These are phyloP conservation scores for Bonnemaisonia californica DNA, from an alignment of 31 red algal species.

Conservation along the genomic window DNA sequence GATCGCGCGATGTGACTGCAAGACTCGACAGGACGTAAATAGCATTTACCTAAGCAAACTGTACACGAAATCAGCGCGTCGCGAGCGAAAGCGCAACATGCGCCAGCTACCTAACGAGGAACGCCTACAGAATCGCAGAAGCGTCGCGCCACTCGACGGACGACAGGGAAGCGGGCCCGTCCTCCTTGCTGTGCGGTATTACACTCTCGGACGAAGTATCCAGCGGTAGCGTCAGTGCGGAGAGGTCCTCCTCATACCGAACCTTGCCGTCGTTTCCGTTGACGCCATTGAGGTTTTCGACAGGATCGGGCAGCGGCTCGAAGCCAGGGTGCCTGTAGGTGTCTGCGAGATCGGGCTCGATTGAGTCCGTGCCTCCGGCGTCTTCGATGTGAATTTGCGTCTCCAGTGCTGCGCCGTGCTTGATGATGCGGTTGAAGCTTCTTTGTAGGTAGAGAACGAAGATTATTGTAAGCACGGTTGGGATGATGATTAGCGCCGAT, in stretches of 20 bases:
- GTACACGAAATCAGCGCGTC: too few relatives aligned
- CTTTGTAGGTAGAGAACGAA: slow-evolving; percentile 40
- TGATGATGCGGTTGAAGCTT: slow-evolving; percentile 39
- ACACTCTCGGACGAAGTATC: neutral
- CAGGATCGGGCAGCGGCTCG: slow-evolving; percentile 50
- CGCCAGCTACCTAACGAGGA: too few relatives aligned
- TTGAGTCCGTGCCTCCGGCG: slow-evolving; percentile 36
- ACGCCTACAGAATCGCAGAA: too few relatives aligned
- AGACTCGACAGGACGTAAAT: too few relatives aligned
- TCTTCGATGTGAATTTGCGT: slow-evolving; percentile 43
- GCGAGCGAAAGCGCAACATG: too few relatives aligned
- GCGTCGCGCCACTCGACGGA: neutral
- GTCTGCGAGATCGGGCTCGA: slow-evolving; percentile 32
- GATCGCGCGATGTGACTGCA: too few relatives aligned
- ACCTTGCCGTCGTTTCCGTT: neutral
- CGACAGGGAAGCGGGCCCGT: neutral
- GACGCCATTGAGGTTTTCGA: slow-evolving; percentile 78
- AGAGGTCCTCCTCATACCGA: neutral
- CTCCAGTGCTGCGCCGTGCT: slow-evolving; percentile 65
- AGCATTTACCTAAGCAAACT: too few relatives aligned
- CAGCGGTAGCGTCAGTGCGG: neutral
- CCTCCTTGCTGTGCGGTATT: neutral
- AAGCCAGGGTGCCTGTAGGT: slow-evolving; percentile 64
- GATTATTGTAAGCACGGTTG: slow-evolving; percentile 39
- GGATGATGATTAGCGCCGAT: slow-evolving; percentile 47